These are phyloP conservation scores for Polytrichum formosum DNA, from an alignment of 225 moss, liverwort and hornwort genomes.

Conservation along the genomic window DNA sequence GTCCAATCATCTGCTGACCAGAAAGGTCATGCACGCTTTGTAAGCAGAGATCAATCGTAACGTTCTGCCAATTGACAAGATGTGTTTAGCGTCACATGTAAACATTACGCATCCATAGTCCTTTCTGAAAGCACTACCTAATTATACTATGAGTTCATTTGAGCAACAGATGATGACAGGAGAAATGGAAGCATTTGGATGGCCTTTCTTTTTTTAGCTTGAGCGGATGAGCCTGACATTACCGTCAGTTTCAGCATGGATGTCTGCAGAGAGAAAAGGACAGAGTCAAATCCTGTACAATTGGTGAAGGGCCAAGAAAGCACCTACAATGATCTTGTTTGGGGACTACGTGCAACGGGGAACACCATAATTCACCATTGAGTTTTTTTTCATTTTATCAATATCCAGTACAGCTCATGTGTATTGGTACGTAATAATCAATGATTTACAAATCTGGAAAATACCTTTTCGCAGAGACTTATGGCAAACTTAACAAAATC, in stretches of 20 bases:
- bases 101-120: neutral
- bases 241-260: constrained; percentile 55
- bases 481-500: constrained; percentile 35
- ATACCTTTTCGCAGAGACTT: constrained; percentile 58
- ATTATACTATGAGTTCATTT: neutral
- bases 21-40: neutral
- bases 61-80: neutral
- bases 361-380: too few relatives aligned
- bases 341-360: too few relatives aligned
- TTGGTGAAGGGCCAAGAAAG: neutral
- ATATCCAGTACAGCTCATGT: constrained; percentile 1
- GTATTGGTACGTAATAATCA: neutral
- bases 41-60: constrained; percentile 3
- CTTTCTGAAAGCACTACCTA: neutral
- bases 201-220: too few relatives aligned
- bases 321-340: too few relatives aligned
- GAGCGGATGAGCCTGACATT: constrained; percentile 1
- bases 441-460: neutral
- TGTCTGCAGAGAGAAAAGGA: constrained; percentile 35
- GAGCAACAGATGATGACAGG: neutral
- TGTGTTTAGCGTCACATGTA: neutral
- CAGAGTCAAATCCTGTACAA: constrained; percentile 20
- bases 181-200: neutral
- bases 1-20: constrained; percentile 31
- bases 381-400: too few relatives aligned